Percentiles rank a stretch among this genome's conserved stretches.
Evolutionary conservation across 768 basidiomycete genomes (phyloP).

Genomic region (Lentinus brumalis): DNA sequence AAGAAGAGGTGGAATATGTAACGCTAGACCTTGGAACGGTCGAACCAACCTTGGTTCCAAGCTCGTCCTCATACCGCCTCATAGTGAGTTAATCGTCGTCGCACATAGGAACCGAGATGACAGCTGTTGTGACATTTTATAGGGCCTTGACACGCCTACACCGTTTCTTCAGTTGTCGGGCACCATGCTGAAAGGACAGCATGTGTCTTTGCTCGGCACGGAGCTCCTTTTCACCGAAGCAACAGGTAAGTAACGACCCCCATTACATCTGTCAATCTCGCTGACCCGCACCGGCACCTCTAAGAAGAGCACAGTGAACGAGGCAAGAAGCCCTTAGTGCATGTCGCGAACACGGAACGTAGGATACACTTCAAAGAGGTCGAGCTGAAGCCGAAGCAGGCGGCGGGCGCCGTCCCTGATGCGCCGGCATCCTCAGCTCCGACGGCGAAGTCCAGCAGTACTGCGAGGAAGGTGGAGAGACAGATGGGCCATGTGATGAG

Average conservation of each 20-base stretch:
- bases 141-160: constrained; percentile 76
- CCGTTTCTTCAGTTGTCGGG: constrained; percentile 80
- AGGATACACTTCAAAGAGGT: constrained; percentile 78
- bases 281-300: constrained; percentile 10
- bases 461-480: constrained; percentile 15
- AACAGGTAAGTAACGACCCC: constrained; percentile 45
- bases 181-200: constrained; percentile 69
- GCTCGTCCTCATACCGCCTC: constrained; percentile 67
- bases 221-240: constrained; percentile 76
- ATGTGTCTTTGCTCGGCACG: constrained; percentile 70
- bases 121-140: neutral
- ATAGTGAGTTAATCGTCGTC: constrained; percentile 53
- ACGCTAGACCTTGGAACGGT: constrained; percentile 73
- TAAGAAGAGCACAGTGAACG: constrained; percentile 46
- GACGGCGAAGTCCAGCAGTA: constrained; percentile 8
- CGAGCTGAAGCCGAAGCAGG: constrained; percentile 39
- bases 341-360: constrained; percentile 63
- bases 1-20: constrained; percentile 64
- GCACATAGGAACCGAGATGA: neutral
- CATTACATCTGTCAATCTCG: constrained; percentile 5
- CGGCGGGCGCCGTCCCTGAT: constrained; percentile 1
- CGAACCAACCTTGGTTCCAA: constrained; percentile 76
- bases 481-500: constrained; percentile 20
- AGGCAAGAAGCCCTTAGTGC: constrained; percentile 51
- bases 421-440: neutral